Base-by-base conservation (phyloP, 2,329 filamentous ascomycete genomes). In the Paecilomyces dactylethromorphus region DNA sequence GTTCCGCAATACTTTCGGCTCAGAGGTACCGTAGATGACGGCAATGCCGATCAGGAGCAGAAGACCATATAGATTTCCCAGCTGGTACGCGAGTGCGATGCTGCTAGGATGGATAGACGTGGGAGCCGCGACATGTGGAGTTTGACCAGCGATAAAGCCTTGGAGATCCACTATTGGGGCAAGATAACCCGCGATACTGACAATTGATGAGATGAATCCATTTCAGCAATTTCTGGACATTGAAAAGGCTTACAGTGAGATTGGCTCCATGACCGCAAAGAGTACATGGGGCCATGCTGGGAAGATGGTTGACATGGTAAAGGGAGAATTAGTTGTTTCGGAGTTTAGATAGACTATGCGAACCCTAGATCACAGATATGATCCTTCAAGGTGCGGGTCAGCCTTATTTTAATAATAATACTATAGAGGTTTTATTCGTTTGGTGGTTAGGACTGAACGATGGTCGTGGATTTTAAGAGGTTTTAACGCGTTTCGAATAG, bases 11-110 rank as follows among this genome's bases (percentile, higher is more conserved):
- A 91, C 86, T 62, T 79, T 84, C 56, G 83, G 72, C 74, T 91
- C 88, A 13, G 77, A 83, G 1, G 85, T 88, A 5, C 83, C 81
- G 67, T 85, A 84, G 12, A 90, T 77, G 15, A 90, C 80, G 3
- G 81, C 85, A 7, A 89, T 68, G 2, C 85, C 87, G 3, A 90
- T 70, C 59, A 90, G 76, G 61, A 82, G 85, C 54, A 90, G 76
- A 12, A 91, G 78, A 0, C 87, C 80, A 66, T 90, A 91, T 21
- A 86, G 71, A 65, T 91, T 91, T 52, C 86, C 87, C 15, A 91
- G 79, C 73, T 91, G 87, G 65, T 83, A 79, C 53, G 85, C 82
- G 29, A 90, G 74, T n/a, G 87, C 76, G 50, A 82, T 77, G 61
- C 79, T 78, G 64, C 70, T 73, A 4, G 70, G 69, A 32, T 73